Percentiles rank a stretch among this genome's conserved stretches.
These are phyloP conservation scores for Fusarium mangiferae DNA, from an alignment of 2,329 filamentous ascomycete species.

Conservation along the genomic window DNA sequence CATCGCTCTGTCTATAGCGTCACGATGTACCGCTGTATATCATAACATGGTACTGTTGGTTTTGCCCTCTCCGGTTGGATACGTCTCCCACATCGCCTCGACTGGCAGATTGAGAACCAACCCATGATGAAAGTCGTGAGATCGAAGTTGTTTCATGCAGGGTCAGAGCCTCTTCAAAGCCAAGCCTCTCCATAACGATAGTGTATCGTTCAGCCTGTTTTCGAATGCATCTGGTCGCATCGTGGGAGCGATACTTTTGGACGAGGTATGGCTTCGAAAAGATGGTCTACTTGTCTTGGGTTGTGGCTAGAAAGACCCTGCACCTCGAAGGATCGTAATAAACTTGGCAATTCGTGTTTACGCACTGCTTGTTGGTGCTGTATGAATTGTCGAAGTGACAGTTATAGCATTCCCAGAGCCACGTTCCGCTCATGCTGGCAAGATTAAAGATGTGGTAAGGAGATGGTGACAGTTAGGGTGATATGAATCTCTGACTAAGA, in stretches of 20 bases:
- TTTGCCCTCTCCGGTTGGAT: background rate
- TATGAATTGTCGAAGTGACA: background rate
- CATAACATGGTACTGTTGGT: background rate
- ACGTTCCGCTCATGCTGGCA: background rate
- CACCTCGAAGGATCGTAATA: background rate
- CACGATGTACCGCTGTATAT: background rate
- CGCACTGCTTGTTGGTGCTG: background rate
- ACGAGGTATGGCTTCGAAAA: background rate
- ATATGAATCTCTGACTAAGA: background rate
- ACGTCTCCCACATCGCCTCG: background rate
- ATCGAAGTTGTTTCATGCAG: background rate
- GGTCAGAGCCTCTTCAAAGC: background rate
- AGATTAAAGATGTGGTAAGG: background rate
- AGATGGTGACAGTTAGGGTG: background rate
- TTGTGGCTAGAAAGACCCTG: background rate
- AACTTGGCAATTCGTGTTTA: background rate
- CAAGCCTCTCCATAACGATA: background rate
- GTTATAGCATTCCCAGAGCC: background rate
- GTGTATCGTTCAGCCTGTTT: background rate
- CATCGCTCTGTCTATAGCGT: background rate
- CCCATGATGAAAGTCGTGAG: too few relatives aligned
- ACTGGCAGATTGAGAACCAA: background rate
- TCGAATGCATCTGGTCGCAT: background rate
- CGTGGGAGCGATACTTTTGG: background rate
- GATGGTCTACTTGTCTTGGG: background rate